phyloP scores from a whole-genome alignment of 306 rosid genomes.

The Inga oerstediana region DNA sequence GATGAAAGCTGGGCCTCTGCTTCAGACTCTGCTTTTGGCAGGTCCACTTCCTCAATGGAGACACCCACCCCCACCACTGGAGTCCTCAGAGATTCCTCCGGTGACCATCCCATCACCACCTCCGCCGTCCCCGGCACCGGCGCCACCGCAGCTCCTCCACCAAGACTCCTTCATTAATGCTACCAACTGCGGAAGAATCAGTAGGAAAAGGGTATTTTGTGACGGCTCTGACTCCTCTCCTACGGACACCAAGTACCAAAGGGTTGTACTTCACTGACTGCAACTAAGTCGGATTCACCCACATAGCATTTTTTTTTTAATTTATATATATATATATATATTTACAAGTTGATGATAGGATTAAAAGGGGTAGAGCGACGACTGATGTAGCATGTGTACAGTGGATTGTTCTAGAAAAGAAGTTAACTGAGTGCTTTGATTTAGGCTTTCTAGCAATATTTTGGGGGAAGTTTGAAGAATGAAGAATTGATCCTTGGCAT shows the following conservation, averaged over 20 bases:
- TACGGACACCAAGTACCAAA: slow-evolving; percentile 68
- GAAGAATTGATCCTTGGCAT: slow-evolving; percentile 32
- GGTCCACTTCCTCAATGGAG: slow-evolving; percentile 99
- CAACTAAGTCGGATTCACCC: slow-evolving; percentile 28
- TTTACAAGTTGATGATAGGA: slow-evolving; percentile 45
- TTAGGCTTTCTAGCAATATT: slow-evolving; percentile 35
- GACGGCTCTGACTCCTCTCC: slow-evolving; percentile 72
- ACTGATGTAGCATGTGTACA: slow-evolving; percentile 72
- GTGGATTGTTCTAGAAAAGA: slow-evolving; percentile 53
- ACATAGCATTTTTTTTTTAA: slow-evolving; percentile 26
- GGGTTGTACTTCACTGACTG: slow-evolving; percentile 70
- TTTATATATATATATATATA: slow-evolving; percentile 28
- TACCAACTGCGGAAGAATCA: slow-evolving; percentile 56
- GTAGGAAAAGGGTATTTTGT: slow-evolving; percentile 68
- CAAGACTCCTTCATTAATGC: slow-evolving; percentile 55
- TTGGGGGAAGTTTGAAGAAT: slow-evolving; percentile 35
- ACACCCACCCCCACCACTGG: slow-evolving; percentile 96
- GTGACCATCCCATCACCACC: slow-evolving; percentile 73
- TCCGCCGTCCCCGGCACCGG: slow-evolving; percentile 15
- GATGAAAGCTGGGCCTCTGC: slow-evolving; percentile 97
- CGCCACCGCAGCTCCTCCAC: slow-evolving; percentile 46
- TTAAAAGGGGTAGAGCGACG: slow-evolving; percentile 47
- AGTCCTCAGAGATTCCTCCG: slow-evolving; percentile 88
- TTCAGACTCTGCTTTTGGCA: slow-evolving; percentile 83
- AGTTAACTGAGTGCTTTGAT: slow-evolving; percentile 40